Base-by-base conservation (phyloP, 1,284 basidiomycete species). In the Malassezia slooffiae region DNA sequence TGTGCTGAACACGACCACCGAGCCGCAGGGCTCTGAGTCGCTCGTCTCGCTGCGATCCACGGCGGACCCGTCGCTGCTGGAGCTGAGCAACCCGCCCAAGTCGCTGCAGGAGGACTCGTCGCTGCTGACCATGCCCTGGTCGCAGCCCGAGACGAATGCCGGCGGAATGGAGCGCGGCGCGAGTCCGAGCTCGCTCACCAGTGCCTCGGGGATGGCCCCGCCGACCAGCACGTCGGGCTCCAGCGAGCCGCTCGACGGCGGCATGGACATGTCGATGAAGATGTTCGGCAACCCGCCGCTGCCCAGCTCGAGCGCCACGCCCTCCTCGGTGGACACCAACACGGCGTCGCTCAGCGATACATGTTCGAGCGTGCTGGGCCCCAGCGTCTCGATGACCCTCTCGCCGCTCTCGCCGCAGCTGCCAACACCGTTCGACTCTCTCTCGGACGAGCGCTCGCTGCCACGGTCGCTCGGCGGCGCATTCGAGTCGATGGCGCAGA, bases 401-500 rank as follows among this genome's bases (percentile, higher is more conserved):
- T 48, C 46, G 5, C 46, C 46, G 3, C 37, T 48, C 17, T 48
- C 46, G 27, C 46, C 46, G 30, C 46, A 43, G 20, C 34, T 48
- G 7, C 40, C 46, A 5, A 40, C 46, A n/a, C 27, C 41, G 2
- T 32, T 35, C 2, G 24, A 26, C 12, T 12, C 24, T 7, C 7
- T 26, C 24, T 7, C 24, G 24, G 7, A 7, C 24, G 24, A 26
- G 24, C 7, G 24, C 24, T 7, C 7, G 7, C 8, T 12, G 24
- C 24, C 8, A 7, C 8, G 24, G 12, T 26, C 24, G 7, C 8
- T 26, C 12, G 7, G 8, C 8, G 12, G 24, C 12, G 24, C 8
- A 26, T 26, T 26, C 12, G 24, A 26, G 7, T 26, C 24, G 24
- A 7, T 12, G 7, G 24, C 24, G n/a, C n/a, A n/a, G n/a, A n/a